These are phyloP conservation scores for Lecanosticta acicola DNA, from an alignment of 2,329 filamentous ascomycete species.

Conservation along the genomic window DNA sequence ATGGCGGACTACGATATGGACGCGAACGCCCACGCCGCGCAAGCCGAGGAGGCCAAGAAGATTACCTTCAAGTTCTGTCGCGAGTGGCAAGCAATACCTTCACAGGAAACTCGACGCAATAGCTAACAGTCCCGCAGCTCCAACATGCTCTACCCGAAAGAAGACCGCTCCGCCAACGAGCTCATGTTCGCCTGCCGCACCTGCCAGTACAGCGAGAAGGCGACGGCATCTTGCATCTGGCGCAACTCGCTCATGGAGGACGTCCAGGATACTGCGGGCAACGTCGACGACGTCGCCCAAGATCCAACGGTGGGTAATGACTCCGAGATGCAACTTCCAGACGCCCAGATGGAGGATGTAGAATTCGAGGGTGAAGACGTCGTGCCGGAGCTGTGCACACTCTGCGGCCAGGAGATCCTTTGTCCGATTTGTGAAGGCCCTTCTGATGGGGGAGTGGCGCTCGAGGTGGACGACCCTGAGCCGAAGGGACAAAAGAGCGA, in stretches of 20 bases:
- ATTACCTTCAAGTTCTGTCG: slow-evolving; percentile 97
- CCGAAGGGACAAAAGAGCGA: slow-evolving; percentile 25
- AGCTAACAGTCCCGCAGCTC: slow-evolving; percentile 51
- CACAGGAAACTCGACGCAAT: no score
- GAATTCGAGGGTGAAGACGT: slow-evolving; percentile 24
- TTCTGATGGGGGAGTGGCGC: slow-evolving; percentile 39
- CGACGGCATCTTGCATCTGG: slow-evolving; percentile 85
- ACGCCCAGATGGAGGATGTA: slow-evolving; percentile 22
- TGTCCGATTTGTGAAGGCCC: slow-evolving; percentile 49
- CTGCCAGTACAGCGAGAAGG: slow-evolving; percentile 84
- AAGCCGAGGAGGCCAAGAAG: slow-evolving; percentile 54
- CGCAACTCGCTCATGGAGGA: slow-evolving; percentile 89
- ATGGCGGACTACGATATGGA: slow-evolving; percentile 33
- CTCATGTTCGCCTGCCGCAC: slow-evolving; percentile 95
- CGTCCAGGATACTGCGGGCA: slow-evolving; percentile 90
- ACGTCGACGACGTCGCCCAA: slow-evolving; percentile 92
- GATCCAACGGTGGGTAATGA: slow-evolving; percentile 89
- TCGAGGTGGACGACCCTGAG: slow-evolving; percentile 40
- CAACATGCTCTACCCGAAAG: slow-evolving; percentile 96
- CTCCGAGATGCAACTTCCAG: slow-evolving; percentile 9
- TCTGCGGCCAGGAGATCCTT: slow-evolving; percentile 54
- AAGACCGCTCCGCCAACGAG: slow-evolving; percentile 75
- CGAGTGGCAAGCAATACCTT: slow-evolving; percentile 60
- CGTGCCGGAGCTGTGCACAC: slow-evolving; percentile 49
- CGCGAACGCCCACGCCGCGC: slow-evolving; percentile 31